phyloP scores from a whole-genome alignment of 805 yeast species.

The Wickerhamomyces xylosicus region DNA sequence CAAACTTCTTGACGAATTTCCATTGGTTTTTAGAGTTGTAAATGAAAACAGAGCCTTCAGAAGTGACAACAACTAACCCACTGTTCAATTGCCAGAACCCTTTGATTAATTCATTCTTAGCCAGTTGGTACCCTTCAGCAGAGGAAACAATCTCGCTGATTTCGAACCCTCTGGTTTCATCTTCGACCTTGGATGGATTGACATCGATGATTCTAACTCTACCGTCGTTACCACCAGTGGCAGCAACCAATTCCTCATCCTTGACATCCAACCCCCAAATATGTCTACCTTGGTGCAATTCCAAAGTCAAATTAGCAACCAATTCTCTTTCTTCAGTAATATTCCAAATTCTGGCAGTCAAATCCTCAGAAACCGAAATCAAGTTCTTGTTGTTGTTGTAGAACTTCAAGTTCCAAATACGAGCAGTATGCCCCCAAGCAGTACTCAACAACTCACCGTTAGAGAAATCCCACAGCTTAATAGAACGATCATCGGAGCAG shows the following conservation, averaged over 20 bases:
- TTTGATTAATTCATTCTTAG: constrained; percentile 47
- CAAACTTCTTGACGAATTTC: constrained; percentile 16
- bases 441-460: constrained; percentile 53
- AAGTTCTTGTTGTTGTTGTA: constrained; percentile 28
- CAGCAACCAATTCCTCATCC: constrained; percentile 36
- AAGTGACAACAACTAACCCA: constrained; percentile 45
- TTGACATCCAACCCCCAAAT: constrained; percentile 72
- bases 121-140: constrained; percentile 16
- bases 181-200: constrained; percentile 20
- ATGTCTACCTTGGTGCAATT: constrained; percentile 77
- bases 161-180: constrained; percentile 19
- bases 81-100: constrained; percentile 40
- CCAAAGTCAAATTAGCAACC: constrained; percentile 31
- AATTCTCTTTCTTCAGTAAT: constrained; percentile 20
- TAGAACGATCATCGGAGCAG: constrained; percentile 92
- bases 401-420: constrained; percentile 80
- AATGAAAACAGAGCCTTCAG: constrained; percentile 42
- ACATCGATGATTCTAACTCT: constrained; percentile 57
- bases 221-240: constrained; percentile 94
- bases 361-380: constrained; percentile 78
- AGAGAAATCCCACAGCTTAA: constrained; percentile 59
- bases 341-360: constrained; percentile 74
- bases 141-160: constrained; percentile 25
- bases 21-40: constrained; percentile 15
- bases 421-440: constrained; percentile 96